phyloP scores from a whole-genome alignment of 352 stramenopile genomes.

The Phytophthora meadii region DNA sequence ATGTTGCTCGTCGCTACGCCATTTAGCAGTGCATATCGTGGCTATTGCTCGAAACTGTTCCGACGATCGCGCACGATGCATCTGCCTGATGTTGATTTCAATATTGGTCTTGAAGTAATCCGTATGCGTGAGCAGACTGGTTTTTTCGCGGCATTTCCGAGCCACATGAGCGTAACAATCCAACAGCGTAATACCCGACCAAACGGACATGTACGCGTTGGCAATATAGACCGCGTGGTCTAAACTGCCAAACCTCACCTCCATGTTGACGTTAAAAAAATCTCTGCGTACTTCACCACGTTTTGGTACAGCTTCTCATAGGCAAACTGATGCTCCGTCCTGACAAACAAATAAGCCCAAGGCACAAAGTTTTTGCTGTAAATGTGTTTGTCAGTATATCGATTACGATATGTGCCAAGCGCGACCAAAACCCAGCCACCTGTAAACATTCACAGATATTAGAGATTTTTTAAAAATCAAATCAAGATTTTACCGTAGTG shows the following conservation, averaged over 20 bases:
- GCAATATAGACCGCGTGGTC: slow-evolving; percentile 23
- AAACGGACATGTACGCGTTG: slow-evolving; percentile 19
- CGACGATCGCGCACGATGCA: not conserved
- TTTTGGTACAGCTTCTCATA: slow-evolving; percentile 17
- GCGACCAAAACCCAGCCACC: not conserved
- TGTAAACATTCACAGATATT: not conserved
- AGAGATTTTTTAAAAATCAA: not conserved
- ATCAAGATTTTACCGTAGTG: slow-evolving; percentile 5
- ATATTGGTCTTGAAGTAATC: slow-evolving; percentile 1
- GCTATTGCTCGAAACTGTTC: slow-evolving; percentile 1
- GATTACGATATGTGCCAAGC: not conserved
- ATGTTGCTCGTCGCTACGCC: slow-evolving; percentile 2
- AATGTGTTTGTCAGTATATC: not conserved
- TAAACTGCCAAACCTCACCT: slow-evolving; percentile 22
- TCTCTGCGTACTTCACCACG: not conserved
- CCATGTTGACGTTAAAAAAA: slow-evolving; percentile 13
- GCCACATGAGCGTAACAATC: slow-evolving; percentile 24
- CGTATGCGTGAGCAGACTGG: not conserved
- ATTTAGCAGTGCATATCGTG: not conserved
- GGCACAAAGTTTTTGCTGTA: not conserved
- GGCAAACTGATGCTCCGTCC: slow-evolving; percentile 14
- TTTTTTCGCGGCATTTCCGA: slow-evolving; percentile 16
- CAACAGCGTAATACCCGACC: slow-evolving; percentile 6
- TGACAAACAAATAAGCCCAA: not conserved
- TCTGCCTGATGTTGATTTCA: slow-evolving; percentile 1